Evolutionary conservation across 2,329 filamentous ascomycete genomes (phyloP), one percentile per base, ranked within the genome.

Genomic region (Apiospora saccharicola): DNA sequence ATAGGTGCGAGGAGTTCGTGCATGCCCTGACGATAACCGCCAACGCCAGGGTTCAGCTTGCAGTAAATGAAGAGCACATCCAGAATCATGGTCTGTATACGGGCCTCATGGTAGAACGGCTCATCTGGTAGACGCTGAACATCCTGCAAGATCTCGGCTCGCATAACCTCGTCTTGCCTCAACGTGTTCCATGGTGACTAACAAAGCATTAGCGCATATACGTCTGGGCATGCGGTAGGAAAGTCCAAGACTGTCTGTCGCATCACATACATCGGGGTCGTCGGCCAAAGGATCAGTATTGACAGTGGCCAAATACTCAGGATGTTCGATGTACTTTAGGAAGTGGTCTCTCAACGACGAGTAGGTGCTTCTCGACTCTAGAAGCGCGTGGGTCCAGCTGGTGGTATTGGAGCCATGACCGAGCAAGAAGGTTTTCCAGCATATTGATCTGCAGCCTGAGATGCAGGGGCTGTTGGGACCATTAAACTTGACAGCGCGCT

Each of bases 1-100:
- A 99, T 91, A 0, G 96, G 95, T 0, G 96, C 96, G 19, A 98
- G 86, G 61, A 99, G 86, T 83, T 99, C 96, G 80, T 99, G 96
- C 96, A 99, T 99, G 14, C 96, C 96, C 84, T 99, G 96, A n/a
- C 96, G 91, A 80, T 99, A 99, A 24, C 90, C 95, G 22, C 94
- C 94, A 71, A 94, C 88, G 76, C 92, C 91, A 1, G 94, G 94
- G 79, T 98, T 94, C 70, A 97, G 88, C 82, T 98, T 98, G 84
- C 95, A 96, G 83, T 95, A 98, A 75, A 99, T 89, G 82, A 98
- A 99, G 46, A 99, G 86, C 44, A 98, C 91, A 79, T 99, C 94
- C 44, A 97, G 84, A 77, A 99, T 91, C 82, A 94, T 93, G 57
- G 87, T 88, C 81, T 98, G 96, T 0, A 93, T 94, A 19, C 87